Conservation (phyloP, 306 rosid species). For the Dryas drummondii region DNA sequence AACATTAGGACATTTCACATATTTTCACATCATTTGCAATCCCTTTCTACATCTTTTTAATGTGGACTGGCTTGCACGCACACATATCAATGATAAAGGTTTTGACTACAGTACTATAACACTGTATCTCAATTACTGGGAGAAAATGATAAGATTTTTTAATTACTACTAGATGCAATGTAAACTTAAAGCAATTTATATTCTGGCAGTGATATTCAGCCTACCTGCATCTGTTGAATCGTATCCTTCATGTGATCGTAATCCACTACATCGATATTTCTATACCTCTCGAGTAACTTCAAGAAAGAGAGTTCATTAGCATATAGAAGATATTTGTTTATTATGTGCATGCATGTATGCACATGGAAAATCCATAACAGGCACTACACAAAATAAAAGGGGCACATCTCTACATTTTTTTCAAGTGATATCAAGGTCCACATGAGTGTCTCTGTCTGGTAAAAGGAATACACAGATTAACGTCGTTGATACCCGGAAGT, state of each 20-base stretch:
- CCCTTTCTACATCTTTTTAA: not conserved
- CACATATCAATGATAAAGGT: not conserved
- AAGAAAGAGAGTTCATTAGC: slow-evolving; percentile 17
- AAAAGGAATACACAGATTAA: not conserved
- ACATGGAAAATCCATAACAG: not conserved
- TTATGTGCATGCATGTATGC: not conserved
- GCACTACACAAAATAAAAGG: not conserved
- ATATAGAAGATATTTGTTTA: not conserved
- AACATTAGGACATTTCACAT: not conserved
- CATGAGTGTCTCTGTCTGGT: not conserved
- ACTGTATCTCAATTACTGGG: not conserved
- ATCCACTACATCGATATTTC: slow-evolving; percentile 68
- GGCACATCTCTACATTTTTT: not conserved
- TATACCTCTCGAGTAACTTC: slow-evolving; percentile 70
- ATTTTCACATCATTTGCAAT: not conserved
- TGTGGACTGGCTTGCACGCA: not conserved
- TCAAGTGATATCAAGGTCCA: not conserved
- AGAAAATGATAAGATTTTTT: too few relatives aligned
- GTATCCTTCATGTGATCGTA: slow-evolving; percentile 67
- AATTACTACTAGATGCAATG: not conserved
- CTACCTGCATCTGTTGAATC: slow-evolving; percentile 67
- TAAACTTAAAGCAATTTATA: not conserved
- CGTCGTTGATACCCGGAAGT: not conserved
- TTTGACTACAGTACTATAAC: not conserved
- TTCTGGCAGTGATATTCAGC: not conserved